Percentiles rank a stretch among this genome's conserved stretches.
Evolutionary conservation across 176 grass and related monocot species (phyloP).

Genomic region (Olyra latifolia): DNA sequence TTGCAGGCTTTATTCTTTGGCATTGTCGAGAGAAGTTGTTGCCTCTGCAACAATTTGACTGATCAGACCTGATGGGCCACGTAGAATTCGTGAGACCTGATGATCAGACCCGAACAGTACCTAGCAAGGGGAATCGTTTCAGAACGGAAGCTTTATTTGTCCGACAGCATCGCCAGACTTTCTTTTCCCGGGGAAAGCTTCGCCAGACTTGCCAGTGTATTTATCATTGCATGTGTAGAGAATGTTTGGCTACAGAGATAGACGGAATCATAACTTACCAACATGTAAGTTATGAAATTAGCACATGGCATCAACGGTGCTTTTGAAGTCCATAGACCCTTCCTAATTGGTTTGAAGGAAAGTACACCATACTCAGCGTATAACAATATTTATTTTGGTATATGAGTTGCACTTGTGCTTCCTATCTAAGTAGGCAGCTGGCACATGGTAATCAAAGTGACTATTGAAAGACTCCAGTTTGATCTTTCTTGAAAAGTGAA

Average conservation of each 20-base stretch:
- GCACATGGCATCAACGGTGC: conserved; percentile 12
- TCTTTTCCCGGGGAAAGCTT: too few species aligned
- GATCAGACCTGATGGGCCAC: neutral
- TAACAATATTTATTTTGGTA: neutral
- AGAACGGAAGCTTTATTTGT: neutral
- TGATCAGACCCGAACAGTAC: neutral
- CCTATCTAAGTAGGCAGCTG: neutral
- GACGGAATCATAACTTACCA: neutral
- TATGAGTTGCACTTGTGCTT: neutral
- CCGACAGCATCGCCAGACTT: neutral
- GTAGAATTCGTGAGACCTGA: neutral
- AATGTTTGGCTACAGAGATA: neutral
- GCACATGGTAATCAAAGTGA: neutral
- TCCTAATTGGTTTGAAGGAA: too few species aligned
- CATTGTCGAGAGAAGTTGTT: too few species aligned
- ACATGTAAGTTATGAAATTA: neutral
- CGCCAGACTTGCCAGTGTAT: neutral
- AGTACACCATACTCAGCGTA: neutral
- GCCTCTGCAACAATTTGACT: neutral
- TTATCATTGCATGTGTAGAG: neutral
- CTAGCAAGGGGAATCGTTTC: neutral
- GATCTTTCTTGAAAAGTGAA: neutral
- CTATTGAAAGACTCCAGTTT: neutral
- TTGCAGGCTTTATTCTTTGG: too few species aligned
- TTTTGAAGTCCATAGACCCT: neutral